These are phyloP conservation scores for Boletus sensibilis DNA, from an alignment of 768 basidiomycete genomes.

Conservation along the genomic window DNA sequence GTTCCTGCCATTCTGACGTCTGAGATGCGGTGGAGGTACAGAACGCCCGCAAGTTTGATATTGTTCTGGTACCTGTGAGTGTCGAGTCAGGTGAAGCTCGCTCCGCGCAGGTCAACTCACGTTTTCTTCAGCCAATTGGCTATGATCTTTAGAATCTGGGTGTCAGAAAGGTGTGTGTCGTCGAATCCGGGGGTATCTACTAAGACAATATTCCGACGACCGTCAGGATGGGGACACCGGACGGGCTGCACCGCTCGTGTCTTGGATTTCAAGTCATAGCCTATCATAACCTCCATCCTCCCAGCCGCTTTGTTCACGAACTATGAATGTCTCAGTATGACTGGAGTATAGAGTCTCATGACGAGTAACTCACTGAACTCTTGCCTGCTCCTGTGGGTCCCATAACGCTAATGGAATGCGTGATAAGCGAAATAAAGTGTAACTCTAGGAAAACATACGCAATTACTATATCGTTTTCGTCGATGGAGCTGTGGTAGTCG, in stretches of 20 bases:
- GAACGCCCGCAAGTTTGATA: slow-evolving; percentile 11
- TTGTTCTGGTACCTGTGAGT: slow-evolving; percentile 5
- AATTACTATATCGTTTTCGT: slow-evolving; percentile 14
- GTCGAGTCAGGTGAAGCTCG: background rate
- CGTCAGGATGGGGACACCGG: slow-evolving; percentile 15
- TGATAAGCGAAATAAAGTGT: background rate
- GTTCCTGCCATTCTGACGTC: slow-evolving; percentile 12
- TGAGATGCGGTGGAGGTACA: slow-evolving; percentile 17
- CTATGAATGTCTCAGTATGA: background rate
- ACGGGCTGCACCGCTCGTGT: slow-evolving; percentile 7
- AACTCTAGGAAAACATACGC: slow-evolving; percentile 9
- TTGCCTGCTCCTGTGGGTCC: slow-evolving; percentile 17
- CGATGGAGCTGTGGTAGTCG: background rate
- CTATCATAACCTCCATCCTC: background rate
- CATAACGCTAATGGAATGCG: slow-evolving; percentile 11
- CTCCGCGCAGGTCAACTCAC: background rate
- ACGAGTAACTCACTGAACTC: slow-evolving; percentile 16
- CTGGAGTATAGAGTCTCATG: background rate
- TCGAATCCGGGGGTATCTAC: slow-evolving; percentile 22
- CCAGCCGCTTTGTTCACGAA: slow-evolving; percentile 14
- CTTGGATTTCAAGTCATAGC: slow-evolving; percentile 3
- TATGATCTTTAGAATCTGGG: slow-evolving; percentile 10
- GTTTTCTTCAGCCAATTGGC: slow-evolving; percentile 18
- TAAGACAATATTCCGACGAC: slow-evolving; percentile 12
- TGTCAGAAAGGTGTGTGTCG: slow-evolving; percentile 11